phyloP scores from a whole-genome alignment of 2,329 filamentous ascomycete genomes.

The Zalaria obscura region DNA sequence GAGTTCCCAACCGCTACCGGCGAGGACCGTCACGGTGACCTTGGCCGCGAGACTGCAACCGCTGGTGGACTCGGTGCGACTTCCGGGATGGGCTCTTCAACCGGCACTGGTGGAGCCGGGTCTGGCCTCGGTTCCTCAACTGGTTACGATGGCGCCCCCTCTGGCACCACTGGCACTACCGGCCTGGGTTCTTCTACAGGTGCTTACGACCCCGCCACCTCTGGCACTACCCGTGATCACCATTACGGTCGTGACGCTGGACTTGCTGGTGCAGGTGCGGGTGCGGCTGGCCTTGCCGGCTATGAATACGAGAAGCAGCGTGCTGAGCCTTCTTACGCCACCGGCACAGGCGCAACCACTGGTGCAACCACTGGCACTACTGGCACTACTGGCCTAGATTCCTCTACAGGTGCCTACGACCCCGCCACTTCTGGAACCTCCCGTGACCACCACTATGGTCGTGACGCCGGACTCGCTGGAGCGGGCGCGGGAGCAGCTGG shows the following conservation, averaged over 20 bases:
- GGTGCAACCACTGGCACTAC: too few relatives aligned
- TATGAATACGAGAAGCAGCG: slow-evolving; percentile 9
- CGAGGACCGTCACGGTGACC: slow-evolving; percentile 7
- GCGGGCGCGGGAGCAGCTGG: slow-evolving; percentile 16
- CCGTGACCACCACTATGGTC: slow-evolving; percentile 1
- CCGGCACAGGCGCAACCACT: neutral
- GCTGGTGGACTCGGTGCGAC: too few relatives aligned
- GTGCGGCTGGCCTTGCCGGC: slow-evolving; percentile 11
- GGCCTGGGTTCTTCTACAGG: neutral
- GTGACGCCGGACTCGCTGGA: slow-evolving; percentile 11
- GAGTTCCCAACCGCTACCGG: slow-evolving; percentile 15
- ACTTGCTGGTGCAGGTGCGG: slow-evolving; percentile 15
- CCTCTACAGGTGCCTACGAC: slow-evolving; percentile 1
- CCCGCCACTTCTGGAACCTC: neutral
- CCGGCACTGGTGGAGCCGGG: too few relatives aligned
- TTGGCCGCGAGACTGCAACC: neutral
- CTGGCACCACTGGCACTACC: neutral
- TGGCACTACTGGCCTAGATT: slow-evolving; percentile 1
- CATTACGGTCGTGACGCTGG: slow-evolving; percentile 17
- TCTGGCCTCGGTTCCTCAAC: too few relatives aligned
- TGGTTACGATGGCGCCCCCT: neutral
- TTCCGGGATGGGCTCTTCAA: too few relatives aligned
- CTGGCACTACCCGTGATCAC: slow-evolving; percentile 5
- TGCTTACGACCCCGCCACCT: neutral
- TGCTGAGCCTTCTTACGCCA: neutral